Evolutionary conservation across 129 eudicot genomes (phyloP).

Genomic region (Cynara cardunculus): DNA sequence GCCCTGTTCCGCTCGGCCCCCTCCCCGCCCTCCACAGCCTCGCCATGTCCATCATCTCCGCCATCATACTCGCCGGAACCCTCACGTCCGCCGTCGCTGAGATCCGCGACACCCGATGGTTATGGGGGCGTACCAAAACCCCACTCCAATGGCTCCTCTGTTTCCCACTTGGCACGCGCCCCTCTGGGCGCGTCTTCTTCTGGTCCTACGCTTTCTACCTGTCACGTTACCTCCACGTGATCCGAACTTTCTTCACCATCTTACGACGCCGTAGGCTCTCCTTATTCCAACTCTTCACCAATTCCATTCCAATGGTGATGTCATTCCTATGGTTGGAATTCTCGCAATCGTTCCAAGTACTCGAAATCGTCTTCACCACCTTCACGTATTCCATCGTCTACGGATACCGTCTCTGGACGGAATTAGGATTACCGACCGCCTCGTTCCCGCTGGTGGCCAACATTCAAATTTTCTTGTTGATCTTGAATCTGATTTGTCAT

Average conservation of each 20-base stretch:
- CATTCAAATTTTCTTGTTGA: conserved; percentile 38
- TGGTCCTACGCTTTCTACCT: conserved; percentile 73
- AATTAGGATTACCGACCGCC: conserved; percentile 37
- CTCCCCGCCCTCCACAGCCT: conserved; percentile 67
- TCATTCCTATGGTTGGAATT: conserved; percentile 66
- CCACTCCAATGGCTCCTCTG: conserved; percentile 72
- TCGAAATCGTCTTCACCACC: conserved; percentile 40
- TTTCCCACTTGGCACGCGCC: conserved; percentile 76
- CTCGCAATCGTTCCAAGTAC: conserved; percentile 58
- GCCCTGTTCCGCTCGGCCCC: conserved; percentile 57
- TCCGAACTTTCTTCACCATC: conserved; percentile 43
- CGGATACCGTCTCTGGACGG: conserved; percentile 52
- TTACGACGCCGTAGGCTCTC: conserved; percentile 44
- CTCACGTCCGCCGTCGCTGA: conserved; percentile 46
- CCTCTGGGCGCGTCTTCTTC: conserved; percentile 74
- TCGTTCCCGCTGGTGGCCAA: conserved; percentile 43
- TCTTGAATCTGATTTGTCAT: conserved; percentile 41
- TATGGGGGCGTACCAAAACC: conserved; percentile 63
- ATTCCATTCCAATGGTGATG: conserved; percentile 51
- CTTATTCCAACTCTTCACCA: conserved; percentile 41
- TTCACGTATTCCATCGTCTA: conserved; percentile 37
- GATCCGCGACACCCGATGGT: conserved; percentile 63
- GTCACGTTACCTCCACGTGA: conserved; percentile 54
- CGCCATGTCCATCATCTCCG: conserved; percentile 43
- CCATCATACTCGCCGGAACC: conserved; percentile 41